Base-by-base conservation (phyloP, 345 rosid species). In the Carallia pectinifolia region DNA sequence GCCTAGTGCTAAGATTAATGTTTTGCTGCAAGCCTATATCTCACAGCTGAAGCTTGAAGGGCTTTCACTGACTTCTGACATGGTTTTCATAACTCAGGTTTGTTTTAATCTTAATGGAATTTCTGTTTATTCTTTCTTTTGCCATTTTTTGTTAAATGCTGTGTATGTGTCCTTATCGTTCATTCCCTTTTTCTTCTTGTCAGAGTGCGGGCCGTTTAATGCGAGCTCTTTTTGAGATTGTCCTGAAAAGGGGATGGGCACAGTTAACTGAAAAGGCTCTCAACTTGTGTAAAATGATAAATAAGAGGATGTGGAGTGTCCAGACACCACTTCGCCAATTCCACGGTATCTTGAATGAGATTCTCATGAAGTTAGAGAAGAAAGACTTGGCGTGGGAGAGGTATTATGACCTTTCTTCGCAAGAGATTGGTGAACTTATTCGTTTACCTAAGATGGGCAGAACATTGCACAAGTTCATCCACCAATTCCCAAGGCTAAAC, bases 31-130 rank as follows among this genome's bases (percentile, higher is more conserved):
- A 71, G 95, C 97, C 55, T 90, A 91, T 77, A 91, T 94, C 59
- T 94, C 98, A 29, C 95, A 88, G 83, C 85, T 91, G 74, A 94
- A 87, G 87, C 96, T 94, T 69, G 97, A 94, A 77, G 98, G 97
- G 70, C 92, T 90, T 60, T 94, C 97, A 27, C 78, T 94, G 83
- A 88, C 90, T 40, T 88, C 97, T 36, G 98, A 94, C 82, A 90
- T 91, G 98, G 93, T 91, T 69, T 91, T 79, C 73, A 87, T 94
- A 44, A 91, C 98, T 69, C 97, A 91, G 97, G 97, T 85, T 65
- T 68, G 78, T 77, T 73, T 68, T 67, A 38, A 27, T 69, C 7
- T 64, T 63, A 12, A 13, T 69, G 23, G 7, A 27, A 36, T 16
- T 63, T 27, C 36, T 67, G 23, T 34, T 53, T 62, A 34, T 13